Conservation (phyloP, 805 yeast species). For the Brettanomyces nanus region DNA sequence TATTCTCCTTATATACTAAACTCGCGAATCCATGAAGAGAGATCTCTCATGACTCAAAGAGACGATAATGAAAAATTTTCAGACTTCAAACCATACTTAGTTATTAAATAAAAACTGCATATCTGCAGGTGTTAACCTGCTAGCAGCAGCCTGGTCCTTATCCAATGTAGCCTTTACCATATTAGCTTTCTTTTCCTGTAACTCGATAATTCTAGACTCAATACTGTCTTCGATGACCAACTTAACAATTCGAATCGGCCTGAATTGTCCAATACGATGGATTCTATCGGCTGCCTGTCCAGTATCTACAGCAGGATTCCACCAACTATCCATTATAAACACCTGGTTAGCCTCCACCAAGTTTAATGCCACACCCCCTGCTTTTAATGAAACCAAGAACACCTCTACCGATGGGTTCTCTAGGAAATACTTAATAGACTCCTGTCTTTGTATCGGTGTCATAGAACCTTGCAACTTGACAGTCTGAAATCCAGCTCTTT, state of each 20-base stretch:
- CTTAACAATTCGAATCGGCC: slow-evolving; percentile 90
- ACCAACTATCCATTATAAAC: slow-evolving; percentile 95
- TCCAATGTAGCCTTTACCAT: slow-evolving; percentile 97
- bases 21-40: no score
- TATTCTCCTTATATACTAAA: no score
- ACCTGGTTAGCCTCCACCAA: slow-evolving; percentile 97
- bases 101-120: slow-evolving; percentile 90
- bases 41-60: no score
- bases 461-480: slow-evolving; percentile 93
- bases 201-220: slow-evolving; percentile 89
- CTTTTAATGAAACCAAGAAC: slow-evolving; percentile 88
- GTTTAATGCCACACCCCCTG: slow-evolving; percentile 98
- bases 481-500: slow-evolving; percentile 90
- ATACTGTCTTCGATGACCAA: slow-evolving; percentile 95
- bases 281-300: slow-evolving; percentile 93
- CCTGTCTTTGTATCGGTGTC: slow-evolving; percentile 94
- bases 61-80: no score
- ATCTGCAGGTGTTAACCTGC: slow-evolving; percentile 84
- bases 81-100: no score
- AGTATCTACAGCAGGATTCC: slow-evolving; percentile 99
- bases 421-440: slow-evolving; percentile 86
- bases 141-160: slow-evolving; percentile 86
- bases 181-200: slow-evolving; percentile 95
- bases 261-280: slow-evolving; percentile 90
- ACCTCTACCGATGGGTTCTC: slow-evolving; percentile 89